These are phyloP conservation scores for Phaseolus lunatus DNA, from an alignment of 306 rosid species.

Conservation along the genomic window DNA sequence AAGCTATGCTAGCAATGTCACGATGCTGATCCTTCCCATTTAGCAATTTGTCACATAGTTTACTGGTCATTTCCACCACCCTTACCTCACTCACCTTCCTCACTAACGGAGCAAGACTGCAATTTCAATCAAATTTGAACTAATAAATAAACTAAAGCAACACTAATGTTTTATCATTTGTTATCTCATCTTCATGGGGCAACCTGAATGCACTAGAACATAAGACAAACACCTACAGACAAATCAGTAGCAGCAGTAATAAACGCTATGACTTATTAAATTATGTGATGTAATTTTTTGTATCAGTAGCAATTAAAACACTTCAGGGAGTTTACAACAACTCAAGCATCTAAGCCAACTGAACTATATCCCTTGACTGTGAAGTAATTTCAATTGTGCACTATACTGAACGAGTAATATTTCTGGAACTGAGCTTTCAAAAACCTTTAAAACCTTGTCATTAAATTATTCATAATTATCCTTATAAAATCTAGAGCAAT, in stretches of 20 bases:
- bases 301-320: too few species aligned
- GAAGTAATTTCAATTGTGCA: neutral
- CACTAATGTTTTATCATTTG: neutral
- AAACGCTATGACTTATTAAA: neutral
- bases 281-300: conserved; percentile 2
- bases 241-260: conserved; percentile 20
- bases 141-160: neutral
- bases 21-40: conserved; percentile 96
- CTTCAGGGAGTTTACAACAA: too few species aligned
- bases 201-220: conserved; percentile 31
- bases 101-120: conserved; percentile 95
- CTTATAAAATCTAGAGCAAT: neutral
- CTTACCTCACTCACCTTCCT: conserved; percentile 85
- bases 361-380: too few species aligned
- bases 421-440: neutral
- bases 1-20: conserved; percentile 95
- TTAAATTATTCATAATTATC: conserved; percentile 7
- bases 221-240: neutral
- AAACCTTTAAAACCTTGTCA: neutral
- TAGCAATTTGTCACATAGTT: conserved; percentile 82
- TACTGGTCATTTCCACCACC: conserved; percentile 89
- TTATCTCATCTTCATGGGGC: neutral
- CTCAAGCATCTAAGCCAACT: too few species aligned
- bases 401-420: conserved; percentile 8
- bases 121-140: conserved; percentile 29